Evolutionary conservation across 2,329 filamentous ascomycete species (phyloP), one percentile per base, ranked within the genome.

Genomic region (Ustulina deusta): DNA sequence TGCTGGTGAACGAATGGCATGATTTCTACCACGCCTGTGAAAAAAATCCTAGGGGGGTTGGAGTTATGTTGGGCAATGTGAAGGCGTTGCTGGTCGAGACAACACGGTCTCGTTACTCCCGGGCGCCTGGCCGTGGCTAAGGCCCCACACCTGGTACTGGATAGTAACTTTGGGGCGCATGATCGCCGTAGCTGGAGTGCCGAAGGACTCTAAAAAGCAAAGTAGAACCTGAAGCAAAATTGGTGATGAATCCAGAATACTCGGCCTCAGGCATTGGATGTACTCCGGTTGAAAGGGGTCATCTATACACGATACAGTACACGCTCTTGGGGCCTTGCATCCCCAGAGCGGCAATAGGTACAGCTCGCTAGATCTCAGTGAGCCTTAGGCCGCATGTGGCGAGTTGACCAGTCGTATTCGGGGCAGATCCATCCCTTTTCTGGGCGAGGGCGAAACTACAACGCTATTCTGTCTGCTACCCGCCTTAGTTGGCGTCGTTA

Each of bases 371-470:
- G 15, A 32, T 27, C 11, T 51, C 15, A 9, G 10, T 32, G 13
- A 49, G 25, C 7, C 36, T 79, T 57, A 78, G 76, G 27, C 79
- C 11, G 38, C 44, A 77, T 63, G 79, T 79, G 55, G 81, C 75
- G 74, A 84, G 36, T 72, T 72, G 69, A 75, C 66, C 69, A 79
- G 55, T 70, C 71, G 68, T 61, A 78, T 77, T 38, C 72, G 77
- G 70, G 72, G 74, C 71, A 79, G 72, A 69, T 71, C 73, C 10
- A 72, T 49, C 1, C 51, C 74, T 55, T 73, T 76, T 66, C 72
- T 62, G 1, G 72, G 69, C 15, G 72, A 69, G 6, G 63, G 65
- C 10, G 72, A 70, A 51, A 68, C 9, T 9, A 22, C 40, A 25
- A 40, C 51, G 20, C 46, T 63, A 36, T 75, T 72, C 32, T 48